Conservation (phyloP, 805 yeast species). For the Pichia exigua region DNA sequence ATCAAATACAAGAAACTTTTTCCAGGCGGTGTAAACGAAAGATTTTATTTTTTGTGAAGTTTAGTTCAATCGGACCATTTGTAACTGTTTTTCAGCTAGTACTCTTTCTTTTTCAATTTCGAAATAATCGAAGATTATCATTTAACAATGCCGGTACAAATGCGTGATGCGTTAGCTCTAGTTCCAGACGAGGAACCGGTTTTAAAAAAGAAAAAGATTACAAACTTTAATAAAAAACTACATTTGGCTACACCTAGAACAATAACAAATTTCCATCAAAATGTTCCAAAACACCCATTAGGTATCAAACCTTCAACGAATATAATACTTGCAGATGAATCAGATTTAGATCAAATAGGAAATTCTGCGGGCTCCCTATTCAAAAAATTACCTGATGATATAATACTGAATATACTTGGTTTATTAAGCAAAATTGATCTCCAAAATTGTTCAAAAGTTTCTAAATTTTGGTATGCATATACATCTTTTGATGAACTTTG, state of each 20-base stretch:
- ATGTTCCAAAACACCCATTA: slow-evolving; percentile 51
- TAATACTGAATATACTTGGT: slow-evolving; percentile 45
- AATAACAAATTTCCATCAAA: slow-evolving; percentile 4
- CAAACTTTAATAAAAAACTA: neutral
- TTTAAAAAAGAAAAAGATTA: neutral
- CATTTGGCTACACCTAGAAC: neutral
- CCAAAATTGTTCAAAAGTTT: slow-evolving; percentile 45
- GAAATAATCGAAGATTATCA: neutral
- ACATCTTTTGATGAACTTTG: slow-evolving; percentile 73
- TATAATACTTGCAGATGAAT: slow-evolving; percentile 21
- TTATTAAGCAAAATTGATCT: slow-evolving; percentile 43
- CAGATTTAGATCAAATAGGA: slow-evolving; percentile 14
- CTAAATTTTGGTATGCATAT: slow-evolving; percentile 65
- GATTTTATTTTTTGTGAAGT: neutral
- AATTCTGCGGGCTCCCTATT: slow-evolving; percentile 46
- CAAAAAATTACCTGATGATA: slow-evolving; percentile 51
- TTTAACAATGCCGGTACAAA: neutral
- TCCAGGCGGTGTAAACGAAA: slow-evolving; percentile 1
- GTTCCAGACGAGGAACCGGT: neutral
- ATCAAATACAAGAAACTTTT: neutral
- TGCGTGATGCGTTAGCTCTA: neutral
- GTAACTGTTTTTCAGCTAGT: neutral
- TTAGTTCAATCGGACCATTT: neutral
- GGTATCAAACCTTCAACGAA: slow-evolving; percentile 76
- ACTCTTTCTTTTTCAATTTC: neutral